Evolutionary conservation across 768 basidiomycete species (phyloP).

Genomic region (Rhizopogon roseolus): DNA sequence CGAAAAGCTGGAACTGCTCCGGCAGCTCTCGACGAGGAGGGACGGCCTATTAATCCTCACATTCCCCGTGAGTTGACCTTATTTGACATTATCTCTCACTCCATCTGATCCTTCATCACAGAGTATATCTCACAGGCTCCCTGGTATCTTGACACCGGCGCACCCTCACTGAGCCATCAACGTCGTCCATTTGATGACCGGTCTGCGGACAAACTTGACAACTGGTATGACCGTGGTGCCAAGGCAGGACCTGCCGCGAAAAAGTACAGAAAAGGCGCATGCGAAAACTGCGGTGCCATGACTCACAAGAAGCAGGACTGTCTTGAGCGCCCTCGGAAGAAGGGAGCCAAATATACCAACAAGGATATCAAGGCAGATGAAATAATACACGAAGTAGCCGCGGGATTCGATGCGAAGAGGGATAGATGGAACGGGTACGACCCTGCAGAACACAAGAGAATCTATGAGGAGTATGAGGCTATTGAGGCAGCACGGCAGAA

Average conservation of each 20-base stretch:
- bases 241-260: conserved; percentile 89
- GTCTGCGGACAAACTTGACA: conserved; percentile 64
- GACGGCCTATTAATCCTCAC: conserved; percentile 95
- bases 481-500: conserved; percentile 88
- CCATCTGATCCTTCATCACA: conserved; percentile 23
- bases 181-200: conserved; percentile 65
- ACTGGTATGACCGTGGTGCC: conserved; percentile 87
- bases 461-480: conserved; percentile 93
- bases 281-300: conserved; percentile 98
- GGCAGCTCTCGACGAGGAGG: conserved; percentile 92
- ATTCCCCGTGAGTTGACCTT: conserved; percentile 78
- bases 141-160: conserved; percentile 96
- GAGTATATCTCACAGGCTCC: conserved; percentile 99
- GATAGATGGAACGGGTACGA: conserved; percentile 99
- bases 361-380: conserved; percentile 91
- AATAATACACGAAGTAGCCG: conserved; percentile 71
- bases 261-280: conserved; percentile 96
- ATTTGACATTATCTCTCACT: not conserved
- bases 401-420: conserved; percentile 88
- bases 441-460: conserved; percentile 73
- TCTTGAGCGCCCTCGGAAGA: conserved; percentile 92
- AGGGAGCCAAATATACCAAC: conserved; percentile 90
- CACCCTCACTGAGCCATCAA: conserved; percentile 92
- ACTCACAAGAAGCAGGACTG: conserved; percentile 91
- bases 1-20: conserved; percentile 98